Evolutionary conservation across 2,329 filamentous ascomycete species (phyloP), one percentile per base, ranked within the genome.

Genomic region (Apiospora rasikravindrae): DNA sequence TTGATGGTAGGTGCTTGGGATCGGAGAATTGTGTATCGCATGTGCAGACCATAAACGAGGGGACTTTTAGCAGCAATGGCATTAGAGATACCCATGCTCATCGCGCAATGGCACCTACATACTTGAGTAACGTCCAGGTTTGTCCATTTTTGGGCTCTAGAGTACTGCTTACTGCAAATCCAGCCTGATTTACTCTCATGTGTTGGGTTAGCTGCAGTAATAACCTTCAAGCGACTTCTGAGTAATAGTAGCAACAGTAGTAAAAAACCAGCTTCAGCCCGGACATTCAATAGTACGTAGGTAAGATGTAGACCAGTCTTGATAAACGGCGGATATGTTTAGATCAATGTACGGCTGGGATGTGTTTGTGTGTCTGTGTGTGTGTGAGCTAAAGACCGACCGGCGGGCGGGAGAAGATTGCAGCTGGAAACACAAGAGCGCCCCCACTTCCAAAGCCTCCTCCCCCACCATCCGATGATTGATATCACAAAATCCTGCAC

Each of bases 401-500:
- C 13, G 57, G 29, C 57, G 57, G 33, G 33, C 57, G 33, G 57
- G 19, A 64, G 26, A 64, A 40, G 33, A 40, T 61, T 40, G 57
- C 57, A 22, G 40, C 40, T 11, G 10, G 40, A 42, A 13, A 64
- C 29, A 61, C 29, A 40, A 64, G 57, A 10, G 33, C 57, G 29
- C 57, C 51, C 57, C 57, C 57, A 64, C 57, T 64, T 14, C 53
- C 33, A 37, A 61, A 40, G 7, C 57, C 57, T 64, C 33, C 29
- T 24, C 57, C 33, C 57, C 57, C 57, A 64, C 57, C 57, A 40
- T 22, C 33, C 57, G 57, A 37, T 64, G 57, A 64, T 40, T 64
- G 57, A 40, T 64, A 64, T 64, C 19, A 64, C 19, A 64, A 64
- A 64, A 64, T 40, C 19, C 33, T 64, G 57, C 57, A 64, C n/a